Base-by-base conservation (phyloP, 1,139 yeast species). In the Citeromyces hawaiiensis region DNA sequence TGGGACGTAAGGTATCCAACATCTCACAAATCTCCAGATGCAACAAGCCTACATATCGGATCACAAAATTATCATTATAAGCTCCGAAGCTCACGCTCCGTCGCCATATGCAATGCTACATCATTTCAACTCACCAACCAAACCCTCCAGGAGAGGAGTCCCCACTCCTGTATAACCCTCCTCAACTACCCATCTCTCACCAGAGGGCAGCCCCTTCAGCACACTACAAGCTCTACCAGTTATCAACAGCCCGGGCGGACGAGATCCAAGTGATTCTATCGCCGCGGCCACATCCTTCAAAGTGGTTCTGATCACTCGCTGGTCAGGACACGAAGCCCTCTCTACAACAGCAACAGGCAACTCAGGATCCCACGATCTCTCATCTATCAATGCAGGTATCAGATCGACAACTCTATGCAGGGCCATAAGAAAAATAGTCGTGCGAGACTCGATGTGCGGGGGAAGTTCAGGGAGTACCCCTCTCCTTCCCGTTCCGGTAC, bases 401-500 rank as follows among this genome's bases (percentile, higher is more conserved):
- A 91, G 70, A 33, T 79, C 82, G 14, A 69, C 70, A 13, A 86
- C 77, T 45, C 97, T 68, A 52, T 88, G 96, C 42, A 91, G 64
- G 0, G 96, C 81, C 98, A 91, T 91, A 36, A 91, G 59, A 51
- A 88, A 88, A 0, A 91, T 77, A 0, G 94, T 81, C 0, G 98
- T 91, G 49, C 97, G 63, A 2, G 80, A 61, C 30, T 61, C 55
- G 3, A 75, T 81, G 60, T 70, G 88, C 42, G 75, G 81, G 0
- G 98, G 97, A 14, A 85, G 62, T 39, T 67, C 66, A 1, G 96
- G 96, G 38, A 85, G 59, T 3, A 78, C 79, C 3, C 97, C 97
- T 33, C 81, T 75, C 43, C 94, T 74, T 0, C 96, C 97, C 0
- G 96, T 87, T 9, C 98, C 98, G 0, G 98, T 91, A 57, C 96